A percentile compares a stretch with the other conserved stretches of the same genome.
phyloP scores from a whole-genome alignment of 78 protist species.

The Isochrysis galbana region DNA sequence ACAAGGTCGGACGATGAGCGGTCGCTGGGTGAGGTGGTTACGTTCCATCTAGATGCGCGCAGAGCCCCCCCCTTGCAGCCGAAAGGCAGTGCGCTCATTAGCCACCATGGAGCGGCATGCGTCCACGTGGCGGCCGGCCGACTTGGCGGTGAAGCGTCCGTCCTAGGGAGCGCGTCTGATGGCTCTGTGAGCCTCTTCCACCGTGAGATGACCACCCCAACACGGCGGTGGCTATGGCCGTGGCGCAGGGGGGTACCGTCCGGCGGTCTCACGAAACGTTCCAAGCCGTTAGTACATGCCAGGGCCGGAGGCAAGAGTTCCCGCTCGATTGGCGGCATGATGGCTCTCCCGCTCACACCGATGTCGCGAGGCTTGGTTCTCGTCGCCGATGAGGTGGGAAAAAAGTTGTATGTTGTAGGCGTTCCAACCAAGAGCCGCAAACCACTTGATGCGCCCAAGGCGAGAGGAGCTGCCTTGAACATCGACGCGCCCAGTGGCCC shows the following conservation, averaged over 20 bases:
- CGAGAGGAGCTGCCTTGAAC: not conserved
- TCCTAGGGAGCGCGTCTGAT: not conserved
- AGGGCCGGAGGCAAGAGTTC: not conserved
- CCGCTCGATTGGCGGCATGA: not conserved
- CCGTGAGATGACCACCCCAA: not conserved
- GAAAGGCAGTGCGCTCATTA: not conserved
- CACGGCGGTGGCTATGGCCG: not conserved
- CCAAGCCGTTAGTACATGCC: not conserved
- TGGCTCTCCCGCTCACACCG: not conserved
- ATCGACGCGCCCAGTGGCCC: not conserved
- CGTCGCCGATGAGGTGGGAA: not conserved
- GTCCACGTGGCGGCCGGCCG: not conserved
- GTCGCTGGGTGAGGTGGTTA: not conserved
- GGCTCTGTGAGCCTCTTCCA: not conserved
- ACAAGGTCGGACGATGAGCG: not conserved
- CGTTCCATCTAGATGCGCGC: not conserved
- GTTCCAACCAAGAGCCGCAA: not conserved
- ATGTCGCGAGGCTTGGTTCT: not conserved
- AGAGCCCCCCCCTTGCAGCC: not conserved
- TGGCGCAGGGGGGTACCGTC: not conserved
- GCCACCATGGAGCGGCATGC: not conserved
- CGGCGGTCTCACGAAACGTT: not conserved
- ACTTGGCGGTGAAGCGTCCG: not conserved
- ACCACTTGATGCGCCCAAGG: too few relatives aligned
- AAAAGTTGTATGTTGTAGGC: not conserved